Evolutionary conservation across 768 basidiomycete genomes (phyloP).

Genomic region (Tulasnella sp.): DNA sequence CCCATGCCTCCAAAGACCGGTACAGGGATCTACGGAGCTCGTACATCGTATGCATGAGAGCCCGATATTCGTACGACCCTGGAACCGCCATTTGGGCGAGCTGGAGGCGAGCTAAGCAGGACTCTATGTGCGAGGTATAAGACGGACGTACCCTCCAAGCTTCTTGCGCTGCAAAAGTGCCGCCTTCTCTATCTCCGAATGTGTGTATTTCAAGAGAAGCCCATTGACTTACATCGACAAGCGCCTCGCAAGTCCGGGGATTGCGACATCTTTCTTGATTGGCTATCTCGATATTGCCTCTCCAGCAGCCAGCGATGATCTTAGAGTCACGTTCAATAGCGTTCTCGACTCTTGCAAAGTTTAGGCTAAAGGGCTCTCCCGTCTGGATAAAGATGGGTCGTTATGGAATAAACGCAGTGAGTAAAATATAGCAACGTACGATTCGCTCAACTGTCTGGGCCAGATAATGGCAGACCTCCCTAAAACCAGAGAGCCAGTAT

Average conservation of each 20-base stretch:
- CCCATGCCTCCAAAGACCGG: not conserved
- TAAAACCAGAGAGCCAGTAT: not conserved
- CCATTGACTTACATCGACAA: not conserved
- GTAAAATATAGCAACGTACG: not conserved
- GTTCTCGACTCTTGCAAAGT: not conserved
- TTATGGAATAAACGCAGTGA: not conserved
- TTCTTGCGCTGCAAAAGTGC: not conserved
- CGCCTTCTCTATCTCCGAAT: not conserved
- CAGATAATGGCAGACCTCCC: not conserved
- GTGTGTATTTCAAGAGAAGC: not conserved
- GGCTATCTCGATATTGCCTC: not conserved
- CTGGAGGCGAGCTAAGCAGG: not conserved
- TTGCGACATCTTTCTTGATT: conserved; percentile 9
- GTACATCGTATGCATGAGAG: conserved; percentile 7
- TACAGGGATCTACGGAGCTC: not conserved
- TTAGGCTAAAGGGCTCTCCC: not conserved
- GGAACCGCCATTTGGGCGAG: not conserved
- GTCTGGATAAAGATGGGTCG: not conserved
- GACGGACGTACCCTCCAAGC: not conserved
- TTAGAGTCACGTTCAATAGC: not conserved
- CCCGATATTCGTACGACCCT: not conserved
- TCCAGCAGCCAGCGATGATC: not conserved
- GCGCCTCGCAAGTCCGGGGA: not conserved
- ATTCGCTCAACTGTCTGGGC: not conserved
- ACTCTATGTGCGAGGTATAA: not conserved